phyloP scores from a whole-genome alignment of 2,329 filamentous ascomycete genomes.

The Aspergillus eucalypticola region DNA sequence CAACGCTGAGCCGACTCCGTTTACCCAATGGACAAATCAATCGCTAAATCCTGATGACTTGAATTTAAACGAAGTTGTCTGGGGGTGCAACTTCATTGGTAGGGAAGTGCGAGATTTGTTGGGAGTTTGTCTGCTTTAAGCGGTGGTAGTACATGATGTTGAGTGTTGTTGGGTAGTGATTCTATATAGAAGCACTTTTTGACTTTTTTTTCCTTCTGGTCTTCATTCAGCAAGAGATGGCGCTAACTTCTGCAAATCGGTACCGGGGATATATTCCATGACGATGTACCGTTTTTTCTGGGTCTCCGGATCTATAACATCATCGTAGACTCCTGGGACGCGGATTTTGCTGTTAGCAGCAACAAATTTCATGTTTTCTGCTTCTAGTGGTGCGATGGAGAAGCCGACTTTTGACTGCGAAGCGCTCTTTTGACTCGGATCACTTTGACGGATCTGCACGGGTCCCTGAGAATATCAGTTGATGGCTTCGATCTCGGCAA shows the following conservation, averaged over 20 bases:
- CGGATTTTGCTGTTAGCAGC: slow-evolving; percentile 17
- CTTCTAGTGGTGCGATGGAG: slow-evolving; percentile 18
- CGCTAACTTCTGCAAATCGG: slow-evolving; percentile 16
- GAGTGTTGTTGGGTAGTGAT: too few relatives aligned
- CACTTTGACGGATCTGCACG: slow-evolving; percentile 17
- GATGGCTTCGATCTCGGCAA: slow-evolving; percentile 24
- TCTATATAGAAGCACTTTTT: too few relatives aligned
- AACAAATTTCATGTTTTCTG: slow-evolving; percentile 24
- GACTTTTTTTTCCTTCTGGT: slow-evolving; percentile 9
- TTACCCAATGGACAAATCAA: too few relatives aligned
- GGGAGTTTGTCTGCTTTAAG: too few relatives aligned
- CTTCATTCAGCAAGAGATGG: slow-evolving; percentile 11
- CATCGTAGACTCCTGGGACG: slow-evolving; percentile 15
- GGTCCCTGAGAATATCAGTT: slow-evolving; percentile 18
- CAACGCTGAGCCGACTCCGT: too few relatives aligned
- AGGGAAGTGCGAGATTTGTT: too few relatives aligned
- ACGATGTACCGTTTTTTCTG: slow-evolving; percentile 20
- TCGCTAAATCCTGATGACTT: too few relatives aligned
- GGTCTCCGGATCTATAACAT: slow-evolving; percentile 15
- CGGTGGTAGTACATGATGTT: too few relatives aligned
- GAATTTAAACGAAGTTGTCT: too few relatives aligned
- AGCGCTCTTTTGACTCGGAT: slow-evolving; percentile 22
- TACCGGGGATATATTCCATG: slow-evolving; percentile 18
- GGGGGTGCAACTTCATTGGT: too few relatives aligned
- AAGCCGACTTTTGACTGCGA: slow-evolving; percentile 22